Conservation (phyloP, 768 basidiomycete genomes). For the Gloeostereum incarnatum region DNA sequence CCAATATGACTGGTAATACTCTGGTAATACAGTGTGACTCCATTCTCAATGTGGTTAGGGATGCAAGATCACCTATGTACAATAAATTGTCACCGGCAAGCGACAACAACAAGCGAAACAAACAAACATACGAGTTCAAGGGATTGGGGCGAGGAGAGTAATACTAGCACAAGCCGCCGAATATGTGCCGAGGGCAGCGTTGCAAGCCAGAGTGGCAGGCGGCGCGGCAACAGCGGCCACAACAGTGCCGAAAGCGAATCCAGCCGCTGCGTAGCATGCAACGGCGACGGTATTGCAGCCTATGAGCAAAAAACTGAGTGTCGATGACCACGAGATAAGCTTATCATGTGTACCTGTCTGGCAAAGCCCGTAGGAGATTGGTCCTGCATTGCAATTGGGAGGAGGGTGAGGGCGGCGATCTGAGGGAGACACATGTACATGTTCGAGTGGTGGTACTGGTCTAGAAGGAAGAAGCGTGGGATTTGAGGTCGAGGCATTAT, state of each 20-base stretch:
- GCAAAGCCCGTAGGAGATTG: constrained; percentile 24
- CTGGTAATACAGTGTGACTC: too few species aligned
- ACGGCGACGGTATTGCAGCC: constrained; percentile 25
- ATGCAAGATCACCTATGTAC: too few species aligned
- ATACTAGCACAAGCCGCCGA: constrained; percentile 27
- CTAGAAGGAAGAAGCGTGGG: too few species aligned
- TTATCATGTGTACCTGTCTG: constrained; percentile 17
- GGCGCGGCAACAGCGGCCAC: constrained; percentile 26
- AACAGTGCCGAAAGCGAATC: constrained; percentile 31
- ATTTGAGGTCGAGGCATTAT: too few species aligned
- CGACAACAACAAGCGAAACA: too few species aligned
- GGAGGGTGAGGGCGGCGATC: too few species aligned
- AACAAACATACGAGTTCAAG: constrained; percentile 13
- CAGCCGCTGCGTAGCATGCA: constrained; percentile 33
- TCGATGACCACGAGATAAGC: background rate
- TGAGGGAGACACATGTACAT: too few species aligned
- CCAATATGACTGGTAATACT: too few species aligned
- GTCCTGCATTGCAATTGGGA: constrained; percentile 16
- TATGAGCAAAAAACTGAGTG: constrained; percentile 5
- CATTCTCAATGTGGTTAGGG: too few species aligned
- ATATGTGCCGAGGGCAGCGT: constrained; percentile 31
- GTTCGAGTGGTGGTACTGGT: too few species aligned
- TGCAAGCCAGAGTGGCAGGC: constrained; percentile 29
- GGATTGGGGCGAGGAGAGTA: constrained; percentile 26
- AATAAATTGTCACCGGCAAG: too few species aligned